A percentile compares a stretch with the other conserved stretches of the same genome.
These are phyloP conservation scores for Annulohypoxylon maeteangense DNA, from an alignment of 495 filamentous ascomycete genomes.

Conservation along the genomic window DNA sequence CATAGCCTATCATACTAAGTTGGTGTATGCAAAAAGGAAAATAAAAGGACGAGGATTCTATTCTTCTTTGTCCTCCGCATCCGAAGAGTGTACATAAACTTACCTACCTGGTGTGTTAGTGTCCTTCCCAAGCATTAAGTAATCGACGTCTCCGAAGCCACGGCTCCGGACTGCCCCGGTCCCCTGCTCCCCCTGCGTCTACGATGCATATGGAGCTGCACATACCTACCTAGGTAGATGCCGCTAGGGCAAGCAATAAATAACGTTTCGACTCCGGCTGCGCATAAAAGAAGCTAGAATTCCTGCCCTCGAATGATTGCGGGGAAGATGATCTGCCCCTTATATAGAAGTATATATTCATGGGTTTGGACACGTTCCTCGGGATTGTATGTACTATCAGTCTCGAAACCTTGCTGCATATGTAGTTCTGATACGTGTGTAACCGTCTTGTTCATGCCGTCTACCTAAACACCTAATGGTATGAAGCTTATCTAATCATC, in stretches of 20 bases:
- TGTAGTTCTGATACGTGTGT: conserved; percentile 10
- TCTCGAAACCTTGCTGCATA: conserved; percentile 22
- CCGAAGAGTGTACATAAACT: neutral
- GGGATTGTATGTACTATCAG: conserved; percentile 12
- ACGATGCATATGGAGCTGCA: conserved; percentile 14
- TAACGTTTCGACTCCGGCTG: conserved; percentile 17
- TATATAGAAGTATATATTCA: neutral
- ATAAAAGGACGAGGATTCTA: neutral
- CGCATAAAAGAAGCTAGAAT: conserved; percentile 15
- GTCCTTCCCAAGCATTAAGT: conserved; percentile 5
- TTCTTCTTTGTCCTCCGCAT: conserved; percentile 5
- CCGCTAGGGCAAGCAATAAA: neutral
- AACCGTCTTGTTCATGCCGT: conserved; percentile 17
- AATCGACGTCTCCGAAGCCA: conserved; percentile 22
- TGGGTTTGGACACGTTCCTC: neutral
- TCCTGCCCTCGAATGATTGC: conserved; percentile 3
- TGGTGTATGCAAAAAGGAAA: neutral
- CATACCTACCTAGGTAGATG: no score
- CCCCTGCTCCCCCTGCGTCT: neutral
- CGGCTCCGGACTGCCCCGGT: neutral
- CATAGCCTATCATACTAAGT: neutral
- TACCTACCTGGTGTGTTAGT: neutral
- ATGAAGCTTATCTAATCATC: neutral
- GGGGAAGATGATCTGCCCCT: conserved; percentile 2
- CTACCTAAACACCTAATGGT: neutral